Percentiles rank a stretch among this genome's conserved stretches.
These are phyloP conservation scores for Geotrichum europaeum DNA, from an alignment of 1,139 yeast genomes.

Conservation along the genomic window DNA sequence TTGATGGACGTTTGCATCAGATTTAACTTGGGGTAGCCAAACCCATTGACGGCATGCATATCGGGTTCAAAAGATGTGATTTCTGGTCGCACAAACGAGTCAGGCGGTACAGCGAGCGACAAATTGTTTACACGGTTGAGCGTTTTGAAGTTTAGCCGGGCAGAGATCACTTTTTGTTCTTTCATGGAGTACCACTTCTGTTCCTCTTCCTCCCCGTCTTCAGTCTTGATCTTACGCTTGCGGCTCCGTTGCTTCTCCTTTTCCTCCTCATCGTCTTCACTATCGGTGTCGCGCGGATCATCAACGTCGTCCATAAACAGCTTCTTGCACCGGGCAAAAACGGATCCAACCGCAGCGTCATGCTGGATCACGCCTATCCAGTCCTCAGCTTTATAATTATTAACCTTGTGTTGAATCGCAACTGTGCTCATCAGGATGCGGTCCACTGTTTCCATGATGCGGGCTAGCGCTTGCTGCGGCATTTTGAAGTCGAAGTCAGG, in stretches of 20 bases:
- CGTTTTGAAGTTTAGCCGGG: background rate
- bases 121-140: background rate
- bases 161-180: background rate
- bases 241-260: background rate
- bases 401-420: background rate
- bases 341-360: conserved; percentile 19
- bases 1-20: background rate
- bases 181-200: background rate
- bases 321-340: conserved; percentile 20
- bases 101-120: background rate
- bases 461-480: conserved; percentile 20
- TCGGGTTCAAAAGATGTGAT: background rate
- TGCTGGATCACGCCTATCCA: conserved; percentile 21
- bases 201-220: background rate
- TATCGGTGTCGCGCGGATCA: conserved; percentile 8
- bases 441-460: conserved; percentile 18
- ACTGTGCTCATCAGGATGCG: conserved; percentile 13
- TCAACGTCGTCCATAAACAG: conserved; percentile 19
- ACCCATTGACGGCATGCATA: background rate
- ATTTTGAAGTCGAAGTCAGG: conserved; percentile 20
- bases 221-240: background rate
- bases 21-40: background rate
- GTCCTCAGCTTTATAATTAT: background rate
- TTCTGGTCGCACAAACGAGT: background rate
- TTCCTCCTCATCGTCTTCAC: background rate